Evolutionary conservation across 2,329 filamentous ascomycete species (phyloP).

Genomic region (Trichoderma sp.): DNA sequence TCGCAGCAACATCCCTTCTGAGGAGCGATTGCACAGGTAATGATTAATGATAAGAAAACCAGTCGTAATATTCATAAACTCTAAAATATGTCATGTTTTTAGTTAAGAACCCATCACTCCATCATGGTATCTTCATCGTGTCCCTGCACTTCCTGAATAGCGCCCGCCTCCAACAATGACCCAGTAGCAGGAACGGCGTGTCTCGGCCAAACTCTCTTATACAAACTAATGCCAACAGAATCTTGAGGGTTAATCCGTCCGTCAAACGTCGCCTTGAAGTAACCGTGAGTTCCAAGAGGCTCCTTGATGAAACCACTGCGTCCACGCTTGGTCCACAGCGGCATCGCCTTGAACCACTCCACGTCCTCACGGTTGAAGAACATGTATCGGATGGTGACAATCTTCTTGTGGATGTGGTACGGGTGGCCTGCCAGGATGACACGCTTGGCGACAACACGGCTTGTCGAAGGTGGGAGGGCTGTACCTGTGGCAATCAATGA

Average conservation of each 20-base stretch:
- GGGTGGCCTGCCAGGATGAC: constrained; percentile 93
- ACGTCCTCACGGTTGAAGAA: constrained; percentile 98
- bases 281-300: constrained; percentile 92
- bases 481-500: constrained; percentile 85
- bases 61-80: constrained; percentile 19
- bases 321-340: constrained; percentile 88
- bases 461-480: constrained; percentile 70
- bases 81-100: constrained; percentile 3
- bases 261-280: constrained; percentile 99
- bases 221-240: constrained; percentile 83
- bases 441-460: constrained; percentile 85
- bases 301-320: constrained; percentile 92
- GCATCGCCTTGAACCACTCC: constrained; percentile 95
- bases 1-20: neutral
- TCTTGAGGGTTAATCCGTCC: constrained; percentile 94
- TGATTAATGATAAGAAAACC: neutral
- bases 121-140: constrained; percentile 20
- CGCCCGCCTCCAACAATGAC: constrained; percentile 40
- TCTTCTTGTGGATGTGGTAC: constrained; percentile 97
- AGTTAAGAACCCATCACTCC: constrained; percentile 5
- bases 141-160: neutral
- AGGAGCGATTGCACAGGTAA: neutral
- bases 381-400: constrained; percentile 98
- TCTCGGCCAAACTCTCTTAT: constrained; percentile 82
- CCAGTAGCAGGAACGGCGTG: constrained; percentile 52